These are phyloP conservation scores for Pleurotus giganteus DNA, from an alignment of 768 basidiomycete genomes.

Conservation along the genomic window DNA sequence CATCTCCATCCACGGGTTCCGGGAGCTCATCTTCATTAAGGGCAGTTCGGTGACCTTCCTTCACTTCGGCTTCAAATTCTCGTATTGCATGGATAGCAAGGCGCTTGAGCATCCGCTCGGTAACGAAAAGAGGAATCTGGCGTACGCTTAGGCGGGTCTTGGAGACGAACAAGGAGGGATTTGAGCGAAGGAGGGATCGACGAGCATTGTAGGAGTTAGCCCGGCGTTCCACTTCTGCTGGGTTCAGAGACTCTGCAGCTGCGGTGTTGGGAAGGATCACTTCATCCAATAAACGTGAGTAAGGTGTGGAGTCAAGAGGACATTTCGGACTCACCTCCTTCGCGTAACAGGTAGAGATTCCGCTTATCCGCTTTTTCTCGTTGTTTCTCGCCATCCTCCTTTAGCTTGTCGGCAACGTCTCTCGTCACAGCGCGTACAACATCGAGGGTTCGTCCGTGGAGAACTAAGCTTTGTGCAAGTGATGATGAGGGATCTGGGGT, in stretches of 20 bases:
- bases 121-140: constrained; percentile 87
- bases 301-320: constrained; percentile 2
- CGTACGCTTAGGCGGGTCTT: constrained; percentile 92
- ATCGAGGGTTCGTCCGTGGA: constrained; percentile 92
- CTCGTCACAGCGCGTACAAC: constrained; percentile 88
- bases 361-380: constrained; percentile 92
- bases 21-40: constrained; percentile 73
- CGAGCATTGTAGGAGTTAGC: constrained; percentile 85
- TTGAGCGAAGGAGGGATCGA: constrained; percentile 77
- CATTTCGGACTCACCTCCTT: constrained; percentile 70
- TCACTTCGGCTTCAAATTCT: constrained; percentile 78
- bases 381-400: constrained; percentile 82
- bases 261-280: constrained; percentile 90
- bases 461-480: constrained; percentile 75
- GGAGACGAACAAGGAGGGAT: constrained; percentile 93
- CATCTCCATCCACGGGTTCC: constrained; percentile 34
- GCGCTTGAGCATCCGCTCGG: constrained; percentile 86
- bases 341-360: constrained; percentile 92
- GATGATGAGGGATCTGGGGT: constrained; percentile 92
- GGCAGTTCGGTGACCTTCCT: constrained; percentile 50
- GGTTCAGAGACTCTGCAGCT: constrained; percentile 66
- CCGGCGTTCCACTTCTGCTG: constrained; percentile 83
- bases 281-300: constrained; percentile 25
- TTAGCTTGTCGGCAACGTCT: constrained; percentile 83
- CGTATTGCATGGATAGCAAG: constrained; percentile 80